Percentiles rank a stretch among this genome's conserved stretches.
Evolutionary conservation across 2,329 filamentous ascomycete species (phyloP).

Genomic region (Ustulina deusta): DNA sequence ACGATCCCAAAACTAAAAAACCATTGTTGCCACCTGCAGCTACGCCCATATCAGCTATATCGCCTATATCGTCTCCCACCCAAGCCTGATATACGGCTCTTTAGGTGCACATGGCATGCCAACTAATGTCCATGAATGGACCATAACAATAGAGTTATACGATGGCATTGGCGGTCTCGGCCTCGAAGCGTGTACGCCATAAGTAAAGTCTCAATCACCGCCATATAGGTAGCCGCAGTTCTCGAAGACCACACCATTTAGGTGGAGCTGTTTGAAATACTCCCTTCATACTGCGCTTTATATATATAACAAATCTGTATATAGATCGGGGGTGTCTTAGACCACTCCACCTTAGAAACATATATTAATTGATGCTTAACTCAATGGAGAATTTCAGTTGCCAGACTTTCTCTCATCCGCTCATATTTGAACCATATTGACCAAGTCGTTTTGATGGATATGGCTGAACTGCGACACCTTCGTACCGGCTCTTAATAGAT

Average conservation of each 20-base stretch:
- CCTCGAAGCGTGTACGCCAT: background rate
- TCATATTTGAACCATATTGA: background rate
- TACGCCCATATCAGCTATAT: slow-evolving; percentile 46
- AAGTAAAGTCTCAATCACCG: background rate
- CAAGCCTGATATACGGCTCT: slow-evolving; percentile 27
- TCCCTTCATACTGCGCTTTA: background rate
- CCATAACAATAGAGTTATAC: background rate
- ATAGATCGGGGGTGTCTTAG: slow-evolving; percentile 22
- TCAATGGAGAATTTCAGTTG: slow-evolving; percentile 18
- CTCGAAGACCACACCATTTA: background rate
- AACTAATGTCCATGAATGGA: background rate
- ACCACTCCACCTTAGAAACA: slow-evolving; percentile 6
- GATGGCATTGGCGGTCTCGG: background rate
- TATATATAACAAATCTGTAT: slow-evolving; percentile 26
- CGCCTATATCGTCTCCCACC: slow-evolving; percentile 42
- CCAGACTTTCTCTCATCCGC: background rate
- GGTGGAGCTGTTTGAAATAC: slow-evolving; percentile 5
- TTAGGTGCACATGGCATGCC: background rate
- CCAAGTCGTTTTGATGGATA: background rate
- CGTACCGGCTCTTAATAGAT: background rate
- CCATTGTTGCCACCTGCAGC: slow-evolving; percentile 59
- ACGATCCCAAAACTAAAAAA: slow-evolving; percentile 68
- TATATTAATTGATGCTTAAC: slow-evolving; percentile 18
- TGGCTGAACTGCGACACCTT: background rate
- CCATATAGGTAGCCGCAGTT: background rate